Percentiles rank a stretch among this genome's conserved stretches.
Conservation (phyloP, 2,329 filamentous ascomycete genomes). For the Alternaria longipes region DNA sequence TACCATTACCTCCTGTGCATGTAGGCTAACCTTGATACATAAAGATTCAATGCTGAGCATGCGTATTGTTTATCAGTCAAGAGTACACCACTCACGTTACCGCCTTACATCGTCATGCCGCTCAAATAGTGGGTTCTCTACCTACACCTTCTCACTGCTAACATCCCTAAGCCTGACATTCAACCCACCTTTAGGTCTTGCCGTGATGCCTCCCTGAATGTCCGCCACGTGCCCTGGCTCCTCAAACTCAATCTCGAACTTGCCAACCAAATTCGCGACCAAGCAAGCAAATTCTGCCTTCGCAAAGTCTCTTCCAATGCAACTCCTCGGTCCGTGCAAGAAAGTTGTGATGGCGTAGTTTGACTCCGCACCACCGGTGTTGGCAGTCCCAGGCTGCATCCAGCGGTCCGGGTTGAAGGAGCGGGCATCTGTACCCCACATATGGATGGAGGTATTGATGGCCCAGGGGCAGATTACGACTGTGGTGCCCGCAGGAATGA, state of each 20-base stretch:
- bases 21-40: not conserved
- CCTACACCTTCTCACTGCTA: not conserved
- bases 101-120: not conserved
- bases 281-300: slow-evolving; percentile 86
- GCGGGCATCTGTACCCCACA: slow-evolving; percentile 80
- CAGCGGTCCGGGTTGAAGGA: slow-evolving; percentile 78
- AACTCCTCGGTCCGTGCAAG: slow-evolving; percentile 83
- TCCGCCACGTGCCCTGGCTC: slow-evolving; percentile 66
- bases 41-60: not conserved
- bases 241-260: slow-evolving; percentile 74
- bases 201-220: slow-evolving; percentile 76
- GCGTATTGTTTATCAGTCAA: not conserved
- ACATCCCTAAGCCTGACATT: slow-evolving; percentile 68
- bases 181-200: slow-evolving; percentile 76
- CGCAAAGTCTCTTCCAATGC: slow-evolving; percentile 84
- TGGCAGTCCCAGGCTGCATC: slow-evolving; percentile 56
- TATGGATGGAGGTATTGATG: slow-evolving; percentile 71
- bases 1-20: not conserved
- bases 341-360: slow-evolving; percentile 86
- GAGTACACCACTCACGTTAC: not conserved
- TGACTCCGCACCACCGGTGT: slow-evolving; percentile 74
- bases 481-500: slow-evolving; percentile 74
- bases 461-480: slow-evolving; percentile 72
- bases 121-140: not conserved
- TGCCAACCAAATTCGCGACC: slow-evolving; percentile 77